phyloP scores from a whole-genome alignment of 2,329 filamentous ascomycete genomes.

The Aspergillus sp. region DNA sequence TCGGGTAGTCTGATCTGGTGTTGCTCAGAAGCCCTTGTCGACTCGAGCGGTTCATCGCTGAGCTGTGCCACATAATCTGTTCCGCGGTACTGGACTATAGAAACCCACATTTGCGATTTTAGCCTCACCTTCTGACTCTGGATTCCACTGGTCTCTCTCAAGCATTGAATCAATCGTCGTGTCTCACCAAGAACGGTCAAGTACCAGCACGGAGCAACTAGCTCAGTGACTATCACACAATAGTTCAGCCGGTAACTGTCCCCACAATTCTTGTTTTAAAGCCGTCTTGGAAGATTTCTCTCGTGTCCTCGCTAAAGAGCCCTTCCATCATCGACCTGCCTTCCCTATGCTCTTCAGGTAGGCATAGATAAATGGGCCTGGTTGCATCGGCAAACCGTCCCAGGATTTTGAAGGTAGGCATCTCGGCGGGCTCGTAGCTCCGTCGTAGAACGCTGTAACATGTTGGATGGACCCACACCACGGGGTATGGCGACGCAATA shows the following conservation, averaged over 20 bases:
- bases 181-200: slow-evolving; percentile 9
- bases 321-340: neutral
- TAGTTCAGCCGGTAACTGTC: slow-evolving; percentile 2
- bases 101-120: slow-evolving; percentile 1
- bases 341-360: neutral
- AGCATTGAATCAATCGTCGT: slow-evolving; percentile 2
- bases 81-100: neutral
- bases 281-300: neutral
- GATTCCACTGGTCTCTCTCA: neutral
- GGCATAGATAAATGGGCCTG: neutral
- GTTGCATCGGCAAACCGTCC: neutral
- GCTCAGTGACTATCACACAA: neutral
- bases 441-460: slow-evolving; percentile 1
- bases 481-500: neutral
- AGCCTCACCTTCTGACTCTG: neutral
- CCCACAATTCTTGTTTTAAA: slow-evolving; percentile 1
- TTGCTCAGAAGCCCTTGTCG: neutral
- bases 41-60: slow-evolving; percentile 1
- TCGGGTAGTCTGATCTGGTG: neutral
- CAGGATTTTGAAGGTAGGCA: neutral
- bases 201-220: slow-evolving; percentile 1
- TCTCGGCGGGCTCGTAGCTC: neutral
- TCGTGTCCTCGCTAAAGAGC: neutral
- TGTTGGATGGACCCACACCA: slow-evolving; percentile 1
- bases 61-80: slow-evolving; percentile 3